A percentile compares a stretch with the other conserved stretches of the same genome.
Evolutionary conservation across 768 basidiomycete genomes (phyloP).

Genomic region (Rhizopogon salebrosus): DNA sequence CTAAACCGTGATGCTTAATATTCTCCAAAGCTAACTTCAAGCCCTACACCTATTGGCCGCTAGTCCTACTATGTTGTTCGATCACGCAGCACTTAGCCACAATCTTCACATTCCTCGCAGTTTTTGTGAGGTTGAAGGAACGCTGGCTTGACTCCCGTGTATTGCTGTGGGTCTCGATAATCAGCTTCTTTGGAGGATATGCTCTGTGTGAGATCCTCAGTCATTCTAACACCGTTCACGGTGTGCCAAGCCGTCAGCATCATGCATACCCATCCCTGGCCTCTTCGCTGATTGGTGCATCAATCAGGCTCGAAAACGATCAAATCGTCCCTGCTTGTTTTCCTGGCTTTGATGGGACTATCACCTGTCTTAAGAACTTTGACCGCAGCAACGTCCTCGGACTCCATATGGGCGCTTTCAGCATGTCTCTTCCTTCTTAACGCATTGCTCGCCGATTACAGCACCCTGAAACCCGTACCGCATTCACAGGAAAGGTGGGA

Average conservation of each 20-base stretch:
- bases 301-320: slow-evolving; percentile 59
- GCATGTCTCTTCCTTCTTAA: slow-evolving; percentile 80
- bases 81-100: slow-evolving; percentile 83
- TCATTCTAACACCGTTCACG: slow-evolving; percentile 26
- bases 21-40: slow-evolving; percentile 62
- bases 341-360: slow-evolving; percentile 83
- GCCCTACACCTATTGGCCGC: slow-evolving; percentile 70
- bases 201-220: slow-evolving; percentile 55
- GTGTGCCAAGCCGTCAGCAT: slow-evolving; percentile 22
- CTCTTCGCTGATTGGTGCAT: slow-evolving; percentile 8
- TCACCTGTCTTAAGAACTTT: slow-evolving; percentile 89
- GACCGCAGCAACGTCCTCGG: slow-evolving; percentile 91
- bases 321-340: slow-evolving; percentile 82
- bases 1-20: slow-evolving; percentile 3
- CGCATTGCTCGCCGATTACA: slow-evolving; percentile 79
- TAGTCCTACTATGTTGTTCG: slow-evolving; percentile 65
- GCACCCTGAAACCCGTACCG: slow-evolving; percentile 38
- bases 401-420: slow-evolving; percentile 96
- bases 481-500: slow-evolving; percentile 56
- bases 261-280: background rate
- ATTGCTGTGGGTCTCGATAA: slow-evolving; percentile 60
- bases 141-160: slow-evolving; percentile 60
- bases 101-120: slow-evolving; percentile 75
- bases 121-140: slow-evolving; percentile 71
- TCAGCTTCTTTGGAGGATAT: slow-evolving; percentile 58